Evolutionary conservation across 2,329 filamentous ascomycete genomes (phyloP).

Genomic region (Fusarium sp.): DNA sequence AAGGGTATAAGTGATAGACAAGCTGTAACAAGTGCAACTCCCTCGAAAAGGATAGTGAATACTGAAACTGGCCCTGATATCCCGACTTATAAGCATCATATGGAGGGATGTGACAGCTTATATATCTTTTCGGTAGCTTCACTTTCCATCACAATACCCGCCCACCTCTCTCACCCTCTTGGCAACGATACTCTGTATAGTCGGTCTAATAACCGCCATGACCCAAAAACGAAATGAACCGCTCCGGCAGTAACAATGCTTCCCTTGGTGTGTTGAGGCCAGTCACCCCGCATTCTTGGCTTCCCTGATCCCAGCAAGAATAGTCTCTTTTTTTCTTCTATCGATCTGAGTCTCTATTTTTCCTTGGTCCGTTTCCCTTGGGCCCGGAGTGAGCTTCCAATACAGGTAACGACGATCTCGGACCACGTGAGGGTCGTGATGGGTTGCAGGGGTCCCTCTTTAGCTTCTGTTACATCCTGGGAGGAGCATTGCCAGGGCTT

Average conservation of each 20-base stretch:
- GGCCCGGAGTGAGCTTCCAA: slow-evolving; percentile 42
- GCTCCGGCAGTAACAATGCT: slow-evolving; percentile 1
- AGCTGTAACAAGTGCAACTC: slow-evolving; percentile 2
- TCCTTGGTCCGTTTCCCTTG: slow-evolving; percentile 30
- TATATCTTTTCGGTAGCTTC: slow-evolving; percentile 14
- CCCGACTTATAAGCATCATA: slow-evolving; percentile 12
- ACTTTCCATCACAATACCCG: slow-evolving; percentile 24
- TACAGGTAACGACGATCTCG: slow-evolving; percentile 39
- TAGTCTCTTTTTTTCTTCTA: neutral
- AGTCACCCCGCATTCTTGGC: slow-evolving; percentile 35
- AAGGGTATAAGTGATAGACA: neutral
- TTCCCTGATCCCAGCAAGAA: slow-evolving; percentile 21
- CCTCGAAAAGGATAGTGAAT: slow-evolving; percentile 7
- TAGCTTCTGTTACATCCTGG: slow-evolving; percentile 18
- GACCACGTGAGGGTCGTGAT: slow-evolving; percentile 36
- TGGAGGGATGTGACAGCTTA: slow-evolving; percentile 21
- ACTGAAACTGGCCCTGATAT: slow-evolving; percentile 20
- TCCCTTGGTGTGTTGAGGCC: neutral
- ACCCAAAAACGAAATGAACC: slow-evolving; percentile 13
- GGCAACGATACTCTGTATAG: neutral
- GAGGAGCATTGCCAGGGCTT: slow-evolving; percentile 10
- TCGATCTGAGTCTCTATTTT: slow-evolving; percentile 5
- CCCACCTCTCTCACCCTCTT: slow-evolving; percentile 15
- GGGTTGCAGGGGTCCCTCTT: slow-evolving; percentile 14
- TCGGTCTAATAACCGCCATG: slow-evolving; percentile 25